Evolutionary conservation across 2,329 filamentous ascomycete genomes (phyloP), one percentile per base, ranked within the genome.

Genomic region (Bipolaris oryzae): DNA sequence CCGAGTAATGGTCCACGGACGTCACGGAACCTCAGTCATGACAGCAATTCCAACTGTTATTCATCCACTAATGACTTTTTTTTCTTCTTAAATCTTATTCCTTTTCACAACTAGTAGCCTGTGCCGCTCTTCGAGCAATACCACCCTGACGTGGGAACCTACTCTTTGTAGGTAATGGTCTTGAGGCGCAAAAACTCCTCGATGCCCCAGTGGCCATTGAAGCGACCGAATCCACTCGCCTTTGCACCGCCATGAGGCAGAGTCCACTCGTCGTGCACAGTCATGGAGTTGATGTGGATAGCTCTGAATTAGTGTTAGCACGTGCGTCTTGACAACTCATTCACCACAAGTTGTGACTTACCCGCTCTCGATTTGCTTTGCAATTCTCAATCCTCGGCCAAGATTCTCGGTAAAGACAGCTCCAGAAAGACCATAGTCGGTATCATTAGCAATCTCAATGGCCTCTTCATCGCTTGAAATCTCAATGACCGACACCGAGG

Each of bases 361-460:
- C 76, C 88, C 91, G 23, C 84, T 82, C 71, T 94, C 78, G 39
- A 81, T 76, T 53, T 76, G 73, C 66, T 70, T 78, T 4, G 80
- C 80, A 43, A 82, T 70, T 45, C 74, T 71, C 34, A 81, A 52
- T 1, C 77, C 80, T 28, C 78, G 63, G 0, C 67, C 75, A 21
- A 94, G 76, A 70, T 91, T 86, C 63, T 84, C 79, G 0, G 90
- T 92, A 73, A 92, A 96, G 1, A 96, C 84, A 0, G 90, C 84
- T 3, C 86, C 83, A 2, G 82, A 80, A 9, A 96, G 81, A 3
- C 91, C 91, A 70, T 92, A 95, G 47, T 92, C 89, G 1, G 89
- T 92, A 66, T 94, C 89, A 70, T 96, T 96, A 13, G 91, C 90
- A 16, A 94, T 78, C 28, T 81, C 78, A 21, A 95, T 75, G 0